These are phyloP conservation scores for Ganoderma leucocontextum DNA, from an alignment of 1,284 basidiomycete species.

Conservation along the genomic window DNA sequence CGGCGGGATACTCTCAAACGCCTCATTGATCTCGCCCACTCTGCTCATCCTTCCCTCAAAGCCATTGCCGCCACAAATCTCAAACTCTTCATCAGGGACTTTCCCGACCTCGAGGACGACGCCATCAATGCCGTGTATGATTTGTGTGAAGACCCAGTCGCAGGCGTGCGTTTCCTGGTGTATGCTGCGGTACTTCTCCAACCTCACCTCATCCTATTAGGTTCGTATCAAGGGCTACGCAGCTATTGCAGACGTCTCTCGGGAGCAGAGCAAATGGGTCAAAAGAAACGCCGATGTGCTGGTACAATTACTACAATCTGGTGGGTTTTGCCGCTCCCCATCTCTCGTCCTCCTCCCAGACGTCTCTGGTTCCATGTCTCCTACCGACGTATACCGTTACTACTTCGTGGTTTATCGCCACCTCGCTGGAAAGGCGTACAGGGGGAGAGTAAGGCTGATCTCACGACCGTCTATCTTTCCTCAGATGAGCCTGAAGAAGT, in stretches of 20 bases:
- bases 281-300: constrained; percentile 77
- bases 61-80: constrained; percentile 66
- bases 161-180: constrained; percentile 50
- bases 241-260: constrained; percentile 71
- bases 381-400: too few relatives aligned
- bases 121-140: constrained; percentile 80
- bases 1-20: constrained; percentile 46
- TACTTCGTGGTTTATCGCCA: background rate
- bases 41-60: constrained; percentile 52
- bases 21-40: constrained; percentile 49
- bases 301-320: constrained; percentile 76
- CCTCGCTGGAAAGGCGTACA: background rate
- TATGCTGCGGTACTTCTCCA: background rate
- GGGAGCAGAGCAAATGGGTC: constrained; percentile 62
- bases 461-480: background rate
- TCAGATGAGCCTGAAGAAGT: constrained; percentile 74
- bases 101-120: constrained; percentile 73
- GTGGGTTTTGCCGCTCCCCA: constrained; percentile 50
- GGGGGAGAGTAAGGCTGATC: background rate
- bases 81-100: constrained; percentile 65
- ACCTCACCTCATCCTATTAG: constrained; percentile 46
- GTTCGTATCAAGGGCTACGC: constrained; percentile 72
- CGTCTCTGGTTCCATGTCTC: background rate
- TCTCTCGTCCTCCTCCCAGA: background rate
- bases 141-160: constrained; percentile 72